Conservation (phyloP, 1,284 basidiomycete genomes). For the Tilletiaria anomala region DNA sequence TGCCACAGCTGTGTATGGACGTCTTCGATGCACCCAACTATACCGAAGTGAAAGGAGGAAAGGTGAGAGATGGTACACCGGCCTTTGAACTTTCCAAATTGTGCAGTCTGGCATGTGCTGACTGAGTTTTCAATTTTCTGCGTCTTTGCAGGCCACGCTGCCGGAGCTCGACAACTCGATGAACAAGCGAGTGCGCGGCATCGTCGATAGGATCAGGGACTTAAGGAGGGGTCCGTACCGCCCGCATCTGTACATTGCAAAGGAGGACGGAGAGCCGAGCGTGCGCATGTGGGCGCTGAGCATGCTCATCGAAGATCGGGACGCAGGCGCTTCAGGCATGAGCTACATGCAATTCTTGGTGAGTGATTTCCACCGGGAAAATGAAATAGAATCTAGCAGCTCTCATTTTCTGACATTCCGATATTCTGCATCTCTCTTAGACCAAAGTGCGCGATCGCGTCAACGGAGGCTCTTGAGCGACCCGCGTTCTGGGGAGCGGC, state of each 20-base stretch:
- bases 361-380: constrained; percentile 1
- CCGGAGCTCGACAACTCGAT: constrained; percentile 80
- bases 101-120: no score
- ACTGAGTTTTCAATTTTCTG: no score
- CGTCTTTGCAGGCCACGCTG: constrained; percentile 58
- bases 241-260: constrained; percentile 91
- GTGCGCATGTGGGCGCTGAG: constrained; percentile 88
- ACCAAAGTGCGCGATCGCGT: constrained; percentile 1
- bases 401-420: neutral
- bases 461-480: constrained; percentile 2
- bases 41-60: constrained; percentile 75
- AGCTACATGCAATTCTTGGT: constrained; percentile 84
- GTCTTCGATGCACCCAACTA: constrained; percentile 85
- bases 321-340: constrained; percentile 61
- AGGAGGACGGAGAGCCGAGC: constrained; percentile 84
- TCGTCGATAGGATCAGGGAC: constrained; percentile 83
- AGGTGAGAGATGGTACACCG: constrained; percentile 52
- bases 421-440: neutral
- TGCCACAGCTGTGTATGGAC: constrained; percentile 81
- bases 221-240: constrained; percentile 72
- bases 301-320: constrained; percentile 84
- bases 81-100: no score
- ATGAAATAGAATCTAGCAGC: neutral
- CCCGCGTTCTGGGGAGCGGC: no score
- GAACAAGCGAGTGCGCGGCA: constrained; percentile 79